Base-by-base conservation (phyloP, 2,329 filamentous ascomycete genomes). In the Davidsoniella virescens region DNA sequence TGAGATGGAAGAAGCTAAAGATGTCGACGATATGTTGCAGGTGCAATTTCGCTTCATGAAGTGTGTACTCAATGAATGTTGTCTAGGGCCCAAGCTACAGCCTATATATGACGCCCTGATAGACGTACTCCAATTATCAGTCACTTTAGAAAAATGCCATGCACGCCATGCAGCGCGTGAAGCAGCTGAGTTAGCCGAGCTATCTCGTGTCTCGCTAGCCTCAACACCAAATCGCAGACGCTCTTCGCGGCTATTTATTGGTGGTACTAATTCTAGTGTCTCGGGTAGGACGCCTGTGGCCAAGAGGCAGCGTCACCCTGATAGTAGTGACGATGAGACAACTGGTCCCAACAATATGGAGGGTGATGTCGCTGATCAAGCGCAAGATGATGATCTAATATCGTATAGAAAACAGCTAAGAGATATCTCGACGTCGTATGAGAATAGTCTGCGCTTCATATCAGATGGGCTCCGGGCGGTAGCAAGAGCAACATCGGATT, bases 11-110 rank as follows among this genome's bases (percentile, higher is more conserved):
- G 65, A 67, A 5, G 78, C 85, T 0, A 70, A 73, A 23, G 86
- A 90, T 56, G 77, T 95, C 8, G 87, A 95, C 60, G 74, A 74
- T 23, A 93, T 95, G 84, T 79, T 87, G 23, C 64, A 65, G 1
- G 71, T 80, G 1, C 87, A 94, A 60, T 65, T 73, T 4, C 61
- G 63, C 0, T 90, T 82, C 58, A 66, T 83, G 42, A 70, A 69
- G 42, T 71, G 71, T 2, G 65, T 92, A 9, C 68, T 80, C 51
- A 73, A 78, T 29, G 79, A 86, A 55, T 77, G 83, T 8, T 74
- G 92, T 20, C 72, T 93, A 0, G 78, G 81, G 0, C 65, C 70
- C 14, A 81, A 80, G 49, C 65, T 94, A 3, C 70, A 71, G 14
- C 80, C 83, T 0, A 83, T 95, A 36, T 73, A 78, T 50, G 75